Base-by-base conservation (phyloP, 176 grass and related monocot genomes). In the Carex littledalei region DNA sequence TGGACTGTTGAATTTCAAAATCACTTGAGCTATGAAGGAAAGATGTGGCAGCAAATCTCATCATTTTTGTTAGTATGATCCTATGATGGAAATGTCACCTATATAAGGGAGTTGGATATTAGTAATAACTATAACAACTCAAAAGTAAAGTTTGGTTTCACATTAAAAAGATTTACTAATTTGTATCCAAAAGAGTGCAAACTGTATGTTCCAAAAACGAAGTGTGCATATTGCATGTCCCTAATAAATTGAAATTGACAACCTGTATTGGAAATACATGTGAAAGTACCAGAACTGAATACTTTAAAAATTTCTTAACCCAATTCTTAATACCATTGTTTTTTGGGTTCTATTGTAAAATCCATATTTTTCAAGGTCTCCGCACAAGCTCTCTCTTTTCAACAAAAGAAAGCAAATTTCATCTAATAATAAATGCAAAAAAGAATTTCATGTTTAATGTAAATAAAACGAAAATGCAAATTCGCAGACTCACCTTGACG, bases 381-480 rank as follows among this genome's bases (percentile, higher is more conserved):
- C n/a, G n/a, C 45, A 76, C 20, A 43, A 54, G 9, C 2, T 76
- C 34, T 47, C 43, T 47, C 18, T 22, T 50, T 2, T 24, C 22
- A 54, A 32, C 22, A 31, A 77, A 29, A 55, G 47, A 76, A 74
- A 64, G 16, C 26, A n/a, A 34, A 80, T 9, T 5, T 50, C 10
- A 47, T 56, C 8, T n/a, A 56, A 72, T 34, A 56, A 72, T 31
- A 54, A 10, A 58, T 69, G 17, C 62, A 75, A 61, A 20, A 39
- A 63, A 31, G 2, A 14, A 22, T 0, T n/a, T n/a, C n/a, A 24
- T 10, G 31, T 65, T 22, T 12, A 29, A 57, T 83, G 67, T 12
- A 81, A 81, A 26, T 6, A 32, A 54, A 75, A 79, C 18, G 31
- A 50, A 73, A 63, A 64, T 84, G 64, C 15, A 59, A 17, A 81